Percentiles rank a stretch among this genome's conserved stretches.
Evolutionary conservation across 192 early-diverging fungal genomes (phyloP).

Genomic region (Ambispora gerdemannii): DNA sequence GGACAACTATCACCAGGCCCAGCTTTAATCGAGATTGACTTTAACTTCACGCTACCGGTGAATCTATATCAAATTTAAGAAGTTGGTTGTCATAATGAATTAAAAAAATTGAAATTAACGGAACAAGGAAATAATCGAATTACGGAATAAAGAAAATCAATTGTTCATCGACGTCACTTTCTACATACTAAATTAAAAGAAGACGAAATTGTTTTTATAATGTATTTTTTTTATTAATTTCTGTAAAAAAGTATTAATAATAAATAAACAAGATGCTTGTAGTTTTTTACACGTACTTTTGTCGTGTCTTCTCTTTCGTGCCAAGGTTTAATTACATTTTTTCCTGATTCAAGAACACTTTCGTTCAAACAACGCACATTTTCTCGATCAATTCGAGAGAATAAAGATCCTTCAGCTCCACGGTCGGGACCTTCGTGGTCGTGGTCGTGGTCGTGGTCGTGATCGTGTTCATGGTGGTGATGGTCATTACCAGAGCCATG

Average conservation of each 20-base stretch:
- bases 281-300: constrained; percentile 42
- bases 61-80: constrained; percentile 51
- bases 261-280: too few species aligned
- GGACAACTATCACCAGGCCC: constrained; percentile 61
- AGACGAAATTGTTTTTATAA: neutral
- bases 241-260: constrained; percentile 1
- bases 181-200: constrained; percentile 49
- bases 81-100: neutral
- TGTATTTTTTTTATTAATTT: too few species aligned
- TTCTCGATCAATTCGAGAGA: constrained; percentile 74
- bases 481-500: constrained; percentile 53
- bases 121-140: constrained; percentile 29
- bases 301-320: constrained; percentile 69
- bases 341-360: constrained; percentile 54
- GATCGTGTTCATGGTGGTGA: constrained; percentile 56
- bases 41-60: constrained; percentile 85
- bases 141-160: constrained; percentile 87
- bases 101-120: neutral
- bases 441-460: constrained; percentile 71
- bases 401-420: constrained; percentile 67
- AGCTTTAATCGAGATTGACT: constrained; percentile 78
- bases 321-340: constrained; percentile 83
- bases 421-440: constrained; percentile 69
- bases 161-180: constrained; percentile 88
- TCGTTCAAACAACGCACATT: constrained; percentile 83